Evolutionary conservation across 2,329 filamentous ascomycete species (phyloP), one percentile per base, ranked within the genome.

Genomic region (Verticillium klebahnii): DNA sequence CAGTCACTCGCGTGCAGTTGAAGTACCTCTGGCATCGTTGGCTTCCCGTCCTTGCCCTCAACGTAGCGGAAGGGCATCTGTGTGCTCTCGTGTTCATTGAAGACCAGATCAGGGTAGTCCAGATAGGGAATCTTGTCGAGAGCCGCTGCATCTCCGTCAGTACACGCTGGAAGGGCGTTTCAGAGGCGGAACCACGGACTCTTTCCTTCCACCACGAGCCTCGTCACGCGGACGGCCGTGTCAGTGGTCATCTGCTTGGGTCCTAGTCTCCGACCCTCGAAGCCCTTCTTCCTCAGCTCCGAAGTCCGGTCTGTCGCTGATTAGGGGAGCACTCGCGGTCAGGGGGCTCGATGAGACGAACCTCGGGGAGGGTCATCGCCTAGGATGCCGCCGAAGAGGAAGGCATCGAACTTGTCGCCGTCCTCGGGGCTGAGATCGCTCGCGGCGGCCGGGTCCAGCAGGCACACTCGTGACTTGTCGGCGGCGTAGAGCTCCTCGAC

Each of bases 31-130:
- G 95, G 95, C 93, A 99, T 97, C 62, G 97, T 88, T 1, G 93
- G 92, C 67, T 91, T 82, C 55, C 90, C 92, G 61, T 91, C 80
- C 12, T 85, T 78, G 59, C 84, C 88, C 72, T 85, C 89, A 58
- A 99, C 93, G 73, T 99, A 99, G 68, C 95, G 91, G 77, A 99
- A 99, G 1, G 95, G 95, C 95, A 99, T 98, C 75, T 97, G 85
- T 0, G 93, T 97, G 74, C 91, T 95, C 78, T 99, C 95, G 71
- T 96, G 89, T 73, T 95, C 89, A 74, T 91, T 92, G 74, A 98
- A 89, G 71, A 89, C 89, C 71, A 99, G 85, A 72, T 98, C 94
- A 0, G 95, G 95, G 71, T 91, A 88, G 73, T 98, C 93, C 37
- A 95, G 75, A 72, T 95, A 97, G 2, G 87, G 82, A 37, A 99